phyloP scores from a whole-genome alignment of 768 basidiomycete species.

The Melanogaster broomeanus region DNA sequence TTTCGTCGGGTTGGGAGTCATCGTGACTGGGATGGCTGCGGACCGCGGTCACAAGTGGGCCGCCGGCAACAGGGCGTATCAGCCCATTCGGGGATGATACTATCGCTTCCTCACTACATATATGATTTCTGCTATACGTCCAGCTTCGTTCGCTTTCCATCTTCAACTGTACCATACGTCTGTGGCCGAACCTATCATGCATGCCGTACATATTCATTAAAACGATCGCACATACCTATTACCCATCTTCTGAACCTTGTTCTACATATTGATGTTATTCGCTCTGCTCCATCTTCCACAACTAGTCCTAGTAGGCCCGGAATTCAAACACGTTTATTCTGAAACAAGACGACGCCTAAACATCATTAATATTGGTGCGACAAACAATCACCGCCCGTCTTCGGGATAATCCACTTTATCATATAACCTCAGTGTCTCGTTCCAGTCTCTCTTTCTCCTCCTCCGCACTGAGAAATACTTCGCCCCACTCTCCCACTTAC shows the following conservation, averaged over 20 bases:
- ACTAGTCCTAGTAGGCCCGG: too few relatives aligned
- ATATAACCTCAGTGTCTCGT: constrained; percentile 79
- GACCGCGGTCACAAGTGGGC: constrained; percentile 62
- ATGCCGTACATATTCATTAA: not conserved
- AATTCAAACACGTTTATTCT: too few relatives aligned
- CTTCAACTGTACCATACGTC: not conserved
- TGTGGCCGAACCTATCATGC: not conserved
- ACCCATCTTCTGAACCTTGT: not conserved
- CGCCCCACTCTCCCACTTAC: constrained; percentile 67
- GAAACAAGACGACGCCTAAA: too few relatives aligned
- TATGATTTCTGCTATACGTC: not conserved
- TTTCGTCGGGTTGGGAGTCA: constrained; percentile 51
- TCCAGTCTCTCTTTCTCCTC: constrained; percentile 86
- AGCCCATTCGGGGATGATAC: constrained; percentile 29
- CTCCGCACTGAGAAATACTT: constrained; percentile 81
- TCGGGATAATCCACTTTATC: constrained; percentile 82
- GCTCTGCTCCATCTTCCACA: too few relatives aligned
- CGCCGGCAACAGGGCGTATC: constrained; percentile 72
- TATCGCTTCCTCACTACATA: not conserved
- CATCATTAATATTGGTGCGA: not conserved
- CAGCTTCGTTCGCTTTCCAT: not conserved
- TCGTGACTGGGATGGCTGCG: constrained; percentile 60
- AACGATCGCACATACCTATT: not conserved
- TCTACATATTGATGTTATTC: not conserved
- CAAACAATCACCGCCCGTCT: constrained; percentile 35